Conservation (phyloP, 2,329 filamentous ascomycete genomes). For the Fusarium virguliforme region DNA sequence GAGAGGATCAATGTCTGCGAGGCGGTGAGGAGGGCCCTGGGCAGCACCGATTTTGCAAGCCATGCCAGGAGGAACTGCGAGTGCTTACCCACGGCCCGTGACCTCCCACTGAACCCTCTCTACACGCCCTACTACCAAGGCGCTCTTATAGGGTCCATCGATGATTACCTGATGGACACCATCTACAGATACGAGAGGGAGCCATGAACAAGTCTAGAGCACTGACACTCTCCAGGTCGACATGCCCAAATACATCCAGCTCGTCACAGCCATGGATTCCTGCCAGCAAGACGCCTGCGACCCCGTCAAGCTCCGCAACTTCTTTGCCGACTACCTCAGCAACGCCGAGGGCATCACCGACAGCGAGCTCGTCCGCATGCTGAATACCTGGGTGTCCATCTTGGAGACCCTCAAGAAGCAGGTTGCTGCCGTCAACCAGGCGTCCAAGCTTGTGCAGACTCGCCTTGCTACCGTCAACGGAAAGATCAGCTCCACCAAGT, state of each 20-base stretch:
- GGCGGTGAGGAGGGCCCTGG: slow-evolving; percentile 16
- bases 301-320: slow-evolving; percentile 7
- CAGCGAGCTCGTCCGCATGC: slow-evolving; percentile 23
- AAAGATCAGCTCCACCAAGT: slow-evolving; percentile 17
- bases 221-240: slow-evolving; percentile 6
- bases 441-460: slow-evolving; percentile 19
- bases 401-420: slow-evolving; percentile 20
- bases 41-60: neutral
- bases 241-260: neutral
- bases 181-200: neutral
- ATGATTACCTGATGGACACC: neutral
- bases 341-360: slow-evolving; percentile 23
- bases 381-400: slow-evolving; percentile 26
- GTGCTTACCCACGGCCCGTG: slow-evolving; percentile 12
- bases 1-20: slow-evolving; percentile 15
- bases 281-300: slow-evolving; percentile 14
- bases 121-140: slow-evolving; percentile 4
- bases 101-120: neutral
- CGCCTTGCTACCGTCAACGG: slow-evolving; percentile 21
- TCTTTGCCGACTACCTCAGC: slow-evolving; percentile 22
- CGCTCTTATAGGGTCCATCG: neutral
- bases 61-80: slow-evolving; percentile 13
- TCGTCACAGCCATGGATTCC: neutral
- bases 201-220: too few species aligned
- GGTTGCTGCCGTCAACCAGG: slow-evolving; percentile 20